Conservation (phyloP, 2,329 filamentous ascomycete species). For the Aschersonia sp. region DNA sequence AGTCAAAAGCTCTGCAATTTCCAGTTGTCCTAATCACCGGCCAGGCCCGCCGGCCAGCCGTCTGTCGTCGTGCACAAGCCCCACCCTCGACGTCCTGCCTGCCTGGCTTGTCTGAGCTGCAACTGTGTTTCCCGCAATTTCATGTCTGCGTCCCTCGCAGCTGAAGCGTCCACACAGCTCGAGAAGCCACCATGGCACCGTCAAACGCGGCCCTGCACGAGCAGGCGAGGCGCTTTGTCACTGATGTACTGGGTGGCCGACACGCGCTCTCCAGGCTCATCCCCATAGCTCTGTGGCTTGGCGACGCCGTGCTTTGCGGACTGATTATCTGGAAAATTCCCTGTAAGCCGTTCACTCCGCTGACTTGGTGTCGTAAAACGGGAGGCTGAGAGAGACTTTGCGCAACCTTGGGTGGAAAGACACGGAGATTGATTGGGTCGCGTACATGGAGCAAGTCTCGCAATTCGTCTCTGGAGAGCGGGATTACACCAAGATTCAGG, state of each 20-base stretch:
- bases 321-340: constrained; percentile 69
- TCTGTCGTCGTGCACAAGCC: too few relatives aligned
- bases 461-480: constrained; percentile 73
- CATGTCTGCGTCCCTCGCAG: neutral
- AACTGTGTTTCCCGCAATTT: neutral
- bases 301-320: constrained; percentile 57
- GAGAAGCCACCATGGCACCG: constrained; percentile 13
- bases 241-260: constrained; percentile 32
- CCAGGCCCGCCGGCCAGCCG: too few relatives aligned
- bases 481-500: constrained; percentile 74
- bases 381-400: too few relatives aligned
- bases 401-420: constrained; percentile 30
- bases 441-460: constrained; percentile 88
- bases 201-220: constrained; percentile 9
- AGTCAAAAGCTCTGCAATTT: too few relatives aligned
- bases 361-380: neutral
- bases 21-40: too few relatives aligned
- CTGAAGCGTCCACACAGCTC: neutral
- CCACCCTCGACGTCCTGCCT: too few relatives aligned
- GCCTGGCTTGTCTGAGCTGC: too few relatives aligned
- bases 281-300: constrained; percentile 48
- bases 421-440: constrained; percentile 94
- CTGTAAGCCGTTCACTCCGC: constrained; percentile 39
- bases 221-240: constrained; percentile 15
- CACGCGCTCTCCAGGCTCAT: constrained; percentile 34